Conservation (phyloP, 768 basidiomycete genomes). For the Cystofilobasidium macerans region DNA sequence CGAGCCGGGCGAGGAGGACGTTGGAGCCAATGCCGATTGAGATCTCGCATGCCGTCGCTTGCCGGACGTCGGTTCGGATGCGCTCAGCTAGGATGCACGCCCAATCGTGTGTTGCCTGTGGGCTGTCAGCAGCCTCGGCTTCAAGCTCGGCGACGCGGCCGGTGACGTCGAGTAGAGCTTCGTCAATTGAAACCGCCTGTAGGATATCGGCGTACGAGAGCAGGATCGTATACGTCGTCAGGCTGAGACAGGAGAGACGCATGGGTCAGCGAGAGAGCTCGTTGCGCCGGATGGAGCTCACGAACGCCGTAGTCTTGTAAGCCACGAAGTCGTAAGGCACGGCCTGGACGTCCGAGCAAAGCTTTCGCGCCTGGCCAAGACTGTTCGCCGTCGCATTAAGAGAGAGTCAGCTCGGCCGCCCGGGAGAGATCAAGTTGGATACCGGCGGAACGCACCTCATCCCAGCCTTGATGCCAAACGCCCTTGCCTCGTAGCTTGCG, state of each 20-base stretch:
- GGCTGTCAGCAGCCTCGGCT: conserved; percentile 11
- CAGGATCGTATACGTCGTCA: conserved; percentile 84
- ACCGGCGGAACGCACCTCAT: conserved; percentile 60
- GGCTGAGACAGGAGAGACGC: conserved; percentile 50
- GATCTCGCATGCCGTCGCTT: conserved; percentile 79
- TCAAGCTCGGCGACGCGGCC: conserved; percentile 33
- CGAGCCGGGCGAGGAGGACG: conserved; percentile 87
- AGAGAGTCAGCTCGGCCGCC: background rate
- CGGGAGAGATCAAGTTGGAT: background rate
- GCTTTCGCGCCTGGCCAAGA: conserved; percentile 62
- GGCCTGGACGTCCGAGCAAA: conserved; percentile 62
- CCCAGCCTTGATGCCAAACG: conserved; percentile 78
- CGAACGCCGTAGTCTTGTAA: conserved; percentile 42
- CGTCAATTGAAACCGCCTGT: conserved; percentile 92
- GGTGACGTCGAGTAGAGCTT: conserved; percentile 84
- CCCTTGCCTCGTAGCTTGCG: conserved; percentile 83
- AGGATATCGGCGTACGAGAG: conserved; percentile 71
- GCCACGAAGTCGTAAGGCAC: conserved; percentile 88
- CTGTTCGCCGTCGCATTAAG: conserved; percentile 39
- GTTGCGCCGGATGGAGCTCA: background rate
- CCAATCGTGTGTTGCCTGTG: conserved; percentile 42
- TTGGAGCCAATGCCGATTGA: too few species aligned
- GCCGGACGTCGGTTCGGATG: conserved; percentile 64
- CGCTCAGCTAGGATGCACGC: conserved; percentile 69
- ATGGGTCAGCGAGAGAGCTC: background rate